Base-by-base conservation (phyloP, 2,329 filamentous ascomycete species). In the Cordyceps militaris region DNA sequence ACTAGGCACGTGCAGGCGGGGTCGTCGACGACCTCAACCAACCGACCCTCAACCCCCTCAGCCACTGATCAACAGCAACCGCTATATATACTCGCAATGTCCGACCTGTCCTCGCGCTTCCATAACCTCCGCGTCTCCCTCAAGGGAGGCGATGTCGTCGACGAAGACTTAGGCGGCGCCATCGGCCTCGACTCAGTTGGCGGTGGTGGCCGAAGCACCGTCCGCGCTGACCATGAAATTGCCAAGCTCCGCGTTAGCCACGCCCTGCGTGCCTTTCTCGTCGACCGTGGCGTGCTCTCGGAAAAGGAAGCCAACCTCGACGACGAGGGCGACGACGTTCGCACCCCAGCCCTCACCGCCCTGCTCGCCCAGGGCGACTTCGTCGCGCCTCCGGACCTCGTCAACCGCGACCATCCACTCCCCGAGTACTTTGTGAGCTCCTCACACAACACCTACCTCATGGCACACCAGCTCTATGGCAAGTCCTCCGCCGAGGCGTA, bases 361-460 rank as follows among this genome's bases (percentile, higher is more conserved):
- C 70, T 87, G 16, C 73, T 88, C 7, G 74, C 79, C 60, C 79
- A 76, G 62, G 77, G 80, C 32, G 81, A 86, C 68, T 78, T 85
- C 63, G 66, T 74, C 38, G 80, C 86, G 1, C 84, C 85, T 0
- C 60, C 68, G 2, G 70, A 77, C 55, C 69, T 85, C 13, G 77
- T 78, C 9, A 82, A 86, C 64, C 74, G 82, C 58, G 81, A 78
- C 11, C 75, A 83, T 61, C 80, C 85, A 1, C 71, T 89, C 23
- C 80, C 85, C 1, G 84, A 88, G 62, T 89, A 89, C 70, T 89
- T 84, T 65, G 82, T 89, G 71, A 87, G 83, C 69, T 87, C 84
- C 4, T 87, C 83, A 62, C 86, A 89, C 72, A 89, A 89, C 69
- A 89, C 86, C 0, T 89, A 89, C 64, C 74, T 89, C 26, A 75